Base-by-base conservation (phyloP, 441 rosid species). In the Pelargonium cotyledonis region DNA sequence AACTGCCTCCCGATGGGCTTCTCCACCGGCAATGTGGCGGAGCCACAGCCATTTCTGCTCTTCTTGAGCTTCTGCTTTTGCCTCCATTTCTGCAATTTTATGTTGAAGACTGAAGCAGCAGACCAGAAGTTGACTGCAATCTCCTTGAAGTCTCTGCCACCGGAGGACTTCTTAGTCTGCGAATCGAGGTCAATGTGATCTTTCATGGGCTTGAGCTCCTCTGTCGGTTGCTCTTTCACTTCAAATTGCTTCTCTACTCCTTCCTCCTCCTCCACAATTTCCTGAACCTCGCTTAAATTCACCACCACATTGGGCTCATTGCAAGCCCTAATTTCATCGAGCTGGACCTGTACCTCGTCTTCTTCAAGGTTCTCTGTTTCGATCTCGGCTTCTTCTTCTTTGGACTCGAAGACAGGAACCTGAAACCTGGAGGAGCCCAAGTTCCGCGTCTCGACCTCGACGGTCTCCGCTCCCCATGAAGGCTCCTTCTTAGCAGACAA, bases 121-220 rank as follows among this genome's bases (percentile, higher is more conserved):
- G 98, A 90, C 98, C 97, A 95, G 80, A 95, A 95, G 81, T 91
- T 89, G 5, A 87, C 97, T 4, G 86, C 97, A 16, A 86, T 79
- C 65, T 87, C 91, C 69, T 86, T 88, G 67, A 81, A 86, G 41
- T 89, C 90, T 57, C 90, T 80, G 47, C 31, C 31, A 0, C 31
- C 31, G 31, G 98, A 85, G 31, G 89, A 74, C 70, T 89, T 92
- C 87, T 87, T 95, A 4, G 86, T 76, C 26, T 89, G 95, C 0
- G 94, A 80, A 80, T 95, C 96, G 65, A 92, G 94, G 87, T 92
- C 96, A 77, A 95, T 88, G 75, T 91, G 88, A 78, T 95, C 99
- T 69, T 92, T 92, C 85, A 95, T 95, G 1, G 91, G 85, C 88
- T 86, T 88, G 14, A 85, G 41, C 53, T 87, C 94, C 70, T 21